A percentile compares a stretch with the other conserved stretches of the same genome.
These are phyloP conservation scores for Chlorella variabilis DNA, from an alignment of 163 green algal genomes.

Conservation along the genomic window DNA sequence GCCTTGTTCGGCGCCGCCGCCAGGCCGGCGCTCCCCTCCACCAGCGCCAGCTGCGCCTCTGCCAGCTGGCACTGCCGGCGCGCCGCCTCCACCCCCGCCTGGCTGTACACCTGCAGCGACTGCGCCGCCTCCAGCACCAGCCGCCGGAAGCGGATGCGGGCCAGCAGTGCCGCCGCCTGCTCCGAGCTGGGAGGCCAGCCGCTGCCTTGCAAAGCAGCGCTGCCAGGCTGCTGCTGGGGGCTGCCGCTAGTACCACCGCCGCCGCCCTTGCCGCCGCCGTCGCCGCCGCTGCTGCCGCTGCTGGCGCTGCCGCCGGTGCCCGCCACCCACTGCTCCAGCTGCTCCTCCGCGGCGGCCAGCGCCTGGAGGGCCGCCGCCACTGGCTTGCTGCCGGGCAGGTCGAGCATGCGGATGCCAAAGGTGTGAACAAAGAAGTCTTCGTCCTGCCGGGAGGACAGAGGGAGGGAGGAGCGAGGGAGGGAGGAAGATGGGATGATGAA, in stretches of 20 bases:
- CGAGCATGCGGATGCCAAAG: slow-evolving; percentile 55
- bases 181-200: background rate
- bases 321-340: slow-evolving; percentile 14
- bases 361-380: slow-evolving; percentile 38
- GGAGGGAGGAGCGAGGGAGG: background rate
- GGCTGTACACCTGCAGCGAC: slow-evolving; percentile 18
- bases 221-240: slow-evolving; percentile 3
- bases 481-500: background rate
- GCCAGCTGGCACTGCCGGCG: slow-evolving; percentile 15
- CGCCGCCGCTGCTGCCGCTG: background rate
- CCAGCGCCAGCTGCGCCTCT: slow-evolving; percentile 19
- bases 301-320: background rate
- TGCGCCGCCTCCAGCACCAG: slow-evolving; percentile 28
- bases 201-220: background rate
- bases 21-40: slow-evolving; percentile 18
- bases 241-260: background rate
- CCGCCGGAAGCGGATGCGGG: slow-evolving; percentile 29
- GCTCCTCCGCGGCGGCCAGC: slow-evolving; percentile 20
- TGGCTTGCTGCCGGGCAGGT: slow-evolving; percentile 32
- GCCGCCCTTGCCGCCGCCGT: background rate
- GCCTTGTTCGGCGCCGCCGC: background rate
- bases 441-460: slow-evolving; percentile 50
- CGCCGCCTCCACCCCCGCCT: slow-evolving; percentile 4
- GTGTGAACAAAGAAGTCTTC: slow-evolving; percentile 72
- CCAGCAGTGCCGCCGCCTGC: slow-evolving; percentile 29